Base-by-base conservation (phyloP, 257 asterid genomes). In the Capsicum pubescens region DNA sequence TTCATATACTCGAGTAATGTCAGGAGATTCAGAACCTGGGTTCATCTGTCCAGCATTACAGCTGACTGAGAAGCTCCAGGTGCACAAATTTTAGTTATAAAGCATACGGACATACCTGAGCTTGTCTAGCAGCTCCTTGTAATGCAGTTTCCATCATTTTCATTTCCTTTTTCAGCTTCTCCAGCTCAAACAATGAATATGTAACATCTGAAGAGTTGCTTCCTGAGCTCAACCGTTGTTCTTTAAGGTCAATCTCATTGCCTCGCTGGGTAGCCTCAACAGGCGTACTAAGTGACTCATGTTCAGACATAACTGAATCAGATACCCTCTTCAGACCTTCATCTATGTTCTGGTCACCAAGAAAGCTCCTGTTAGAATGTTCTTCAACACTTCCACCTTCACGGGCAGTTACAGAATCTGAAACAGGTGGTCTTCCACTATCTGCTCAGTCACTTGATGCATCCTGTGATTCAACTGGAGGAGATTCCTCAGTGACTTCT, bases 121-220 rank as follows among this genome's bases (percentile, higher is more conserved):
- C 97, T 93, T 95, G 99, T 90, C 97, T 94, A 83, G 98, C 99
- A 86, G 98, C 99, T 86, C 99, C 99, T 82, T 93, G 95, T 79
- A 95, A 82, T 83, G 99, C 98, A 88, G 90, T 88, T 91, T 95
- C 97, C 97, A 95, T 93, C 98, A 95, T 93, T 89, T 90, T 92
- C 95, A 92, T 93, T 77, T 95, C 99, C 90, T 91, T 91, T 91
- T 91, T 93, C 89, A 94, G 64, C 90, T 93, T 94, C 89, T 91
- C 97, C 87, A 92, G 79, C 87, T 94, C 97, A 83, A 89, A 86
- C 78, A 84, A 87, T 82, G 95, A 86, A 83, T 87, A 89, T 39
- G 86, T 80, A 86, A 80, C 81, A 87, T 86, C 89, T 15, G 89
- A 52, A 35, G 87, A 87, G 87, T 87, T 90, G 86, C 88, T 89